Base-by-base conservation (phyloP, 176 grass and related monocot genomes). In the Juncus inflexus region DNA sequence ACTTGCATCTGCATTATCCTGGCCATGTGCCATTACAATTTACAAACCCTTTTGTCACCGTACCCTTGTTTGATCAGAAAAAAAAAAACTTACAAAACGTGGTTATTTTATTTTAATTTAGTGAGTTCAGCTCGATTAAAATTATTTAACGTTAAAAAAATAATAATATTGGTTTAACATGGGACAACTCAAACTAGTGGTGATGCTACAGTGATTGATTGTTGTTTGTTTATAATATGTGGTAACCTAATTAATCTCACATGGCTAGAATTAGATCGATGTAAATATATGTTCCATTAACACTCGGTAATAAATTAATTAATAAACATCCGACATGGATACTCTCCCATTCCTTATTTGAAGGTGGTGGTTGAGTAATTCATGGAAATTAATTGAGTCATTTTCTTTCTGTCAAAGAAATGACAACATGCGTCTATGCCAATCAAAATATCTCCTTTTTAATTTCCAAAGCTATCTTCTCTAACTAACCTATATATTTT, bases 21-120 rank as follows among this genome's bases (percentile, higher is more conserved):
- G 67, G 67, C 67, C 67, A 70, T 70, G 67, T 70, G 67, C 19
- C 16, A 40, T 16, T 42, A 57, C 37, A 59, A 28, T 28, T 28
- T 28, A 28, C 19, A 28, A 28, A 28, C 67, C 11, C 12, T 70
- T 70, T 70, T 70, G 47, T 67, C 65, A 12, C 5, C 12, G 53
- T 15, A 15, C 65, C 15, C n/a, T 57, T 69, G 66, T 52, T 69
- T 43, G 51, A 69, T 28, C 19, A 28, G 19, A 28, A 28, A 28
- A 28, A 28, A 28, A 28, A 28, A 28, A 28, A 28, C 19, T 28
- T 28, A 28, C 19, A 28, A 28, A 28, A 28, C 19, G 0, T 28
- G 19, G 19, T 28, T 28, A 28, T 28, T 28, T 28, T 28, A 28
- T 28, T 1, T 28, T 28, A 28, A 28, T 28, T 28, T 28, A 28